Evolutionary conservation across 2,329 filamentous ascomycete genomes (phyloP).

Genomic region (Parastagonospora avenae): DNA sequence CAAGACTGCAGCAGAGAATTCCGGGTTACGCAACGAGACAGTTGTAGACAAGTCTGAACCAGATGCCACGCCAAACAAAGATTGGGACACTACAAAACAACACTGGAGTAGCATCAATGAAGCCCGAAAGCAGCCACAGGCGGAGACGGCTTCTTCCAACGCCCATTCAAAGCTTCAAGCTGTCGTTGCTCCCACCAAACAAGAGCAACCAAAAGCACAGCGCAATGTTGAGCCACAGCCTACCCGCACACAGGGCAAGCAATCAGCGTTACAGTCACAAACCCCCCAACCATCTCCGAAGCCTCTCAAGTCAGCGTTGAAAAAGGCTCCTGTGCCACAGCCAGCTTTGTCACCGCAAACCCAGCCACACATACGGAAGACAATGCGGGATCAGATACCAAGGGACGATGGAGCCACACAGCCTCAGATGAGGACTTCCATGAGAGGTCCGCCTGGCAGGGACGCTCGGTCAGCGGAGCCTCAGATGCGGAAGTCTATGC

Average conservation of each 20-base stretch:
- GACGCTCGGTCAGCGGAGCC: constrained; percentile 11
- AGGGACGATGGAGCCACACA: constrained; percentile 12
- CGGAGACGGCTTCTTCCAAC: constrained; percentile 7
- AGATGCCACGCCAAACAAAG: constrained; percentile 41
- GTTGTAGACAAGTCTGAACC: constrained; percentile 10
- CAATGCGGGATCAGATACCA: constrained; percentile 36
- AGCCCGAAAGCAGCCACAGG: constrained; percentile 58
- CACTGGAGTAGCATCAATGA: constrained; percentile 72
- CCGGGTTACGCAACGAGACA: constrained; percentile 17
- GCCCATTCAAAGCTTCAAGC: too few relatives aligned
- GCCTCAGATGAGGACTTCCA: constrained; percentile 11
- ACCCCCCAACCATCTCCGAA: constrained; percentile 28
- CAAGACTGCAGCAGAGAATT: constrained; percentile 15
- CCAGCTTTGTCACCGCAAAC: constrained; percentile 13
- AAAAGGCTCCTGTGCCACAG: constrained; percentile 42
- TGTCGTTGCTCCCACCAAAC: constrained; percentile 14
- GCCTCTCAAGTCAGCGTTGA: constrained; percentile 49
- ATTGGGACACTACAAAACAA: constrained; percentile 71
- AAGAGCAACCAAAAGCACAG: constrained; percentile 7
- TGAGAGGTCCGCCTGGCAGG: constrained; percentile 8
- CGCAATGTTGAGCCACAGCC: constrained; percentile 2
- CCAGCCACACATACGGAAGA: constrained; percentile 39
- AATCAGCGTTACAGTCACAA: constrained; percentile 6
- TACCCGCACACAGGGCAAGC: not conserved
- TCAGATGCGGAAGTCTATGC: constrained; percentile 47